Evolutionary conservation across 169 alveolate genomes (phyloP).

Genomic region (Plasmodium knowlesi): DNA sequence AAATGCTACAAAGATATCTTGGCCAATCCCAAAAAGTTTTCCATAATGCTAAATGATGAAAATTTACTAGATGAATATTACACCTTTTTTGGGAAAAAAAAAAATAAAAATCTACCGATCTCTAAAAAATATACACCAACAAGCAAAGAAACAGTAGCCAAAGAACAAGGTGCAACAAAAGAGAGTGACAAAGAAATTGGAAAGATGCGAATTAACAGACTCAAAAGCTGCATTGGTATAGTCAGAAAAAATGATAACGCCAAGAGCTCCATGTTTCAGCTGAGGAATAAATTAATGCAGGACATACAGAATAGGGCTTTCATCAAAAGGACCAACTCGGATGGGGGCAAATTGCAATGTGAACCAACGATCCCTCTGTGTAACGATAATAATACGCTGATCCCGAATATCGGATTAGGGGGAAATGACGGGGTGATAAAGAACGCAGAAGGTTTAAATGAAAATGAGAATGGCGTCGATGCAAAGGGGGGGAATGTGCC

Average conservation of each 20-base stretch:
- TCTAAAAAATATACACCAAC: neutral
- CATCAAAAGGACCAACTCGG: neutral
- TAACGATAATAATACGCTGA: neutral
- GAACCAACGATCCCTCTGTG: neutral
- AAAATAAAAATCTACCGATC: neutral
- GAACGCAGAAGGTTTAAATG: neutral
- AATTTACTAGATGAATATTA: slow-evolving; percentile 65
- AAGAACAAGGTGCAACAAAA: neutral
- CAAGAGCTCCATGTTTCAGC: slow-evolving; percentile 45
- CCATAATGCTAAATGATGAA: slow-evolving; percentile 68
- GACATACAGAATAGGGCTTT: slow-evolving; percentile 32
- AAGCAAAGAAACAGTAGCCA: neutral
- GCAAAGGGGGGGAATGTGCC: neutral
- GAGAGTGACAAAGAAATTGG: neutral
- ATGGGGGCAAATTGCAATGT: neutral
- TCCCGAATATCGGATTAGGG: neutral
- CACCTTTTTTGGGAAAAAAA: slow-evolving; percentile 46
- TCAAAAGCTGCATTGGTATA: neutral
- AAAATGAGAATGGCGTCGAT: neutral
- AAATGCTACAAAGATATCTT: slow-evolving; percentile 72
- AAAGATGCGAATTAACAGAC: slow-evolving; percentile 13
- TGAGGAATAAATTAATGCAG: slow-evolving; percentile 20
- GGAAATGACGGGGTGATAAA: neutral
- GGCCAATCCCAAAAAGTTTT: slow-evolving; percentile 60
- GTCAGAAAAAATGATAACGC: slow-evolving; percentile 29